Conservation (phyloP, 2,329 filamentous ascomycete genomes). For the Fusarium palustre region DNA sequence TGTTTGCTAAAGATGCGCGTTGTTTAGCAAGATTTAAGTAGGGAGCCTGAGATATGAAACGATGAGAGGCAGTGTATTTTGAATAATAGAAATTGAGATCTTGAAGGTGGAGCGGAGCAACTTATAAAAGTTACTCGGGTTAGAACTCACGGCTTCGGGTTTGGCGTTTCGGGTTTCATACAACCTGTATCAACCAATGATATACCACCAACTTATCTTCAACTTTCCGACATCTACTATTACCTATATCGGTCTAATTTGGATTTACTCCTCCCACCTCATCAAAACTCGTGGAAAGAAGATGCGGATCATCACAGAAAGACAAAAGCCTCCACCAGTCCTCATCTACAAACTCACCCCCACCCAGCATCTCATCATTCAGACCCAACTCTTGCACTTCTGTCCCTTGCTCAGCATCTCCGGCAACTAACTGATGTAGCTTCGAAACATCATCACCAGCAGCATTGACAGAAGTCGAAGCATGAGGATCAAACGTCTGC, state of each 20-base stretch:
- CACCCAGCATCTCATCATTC: neutral
- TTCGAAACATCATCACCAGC: neutral
- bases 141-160: conserved; percentile 5
- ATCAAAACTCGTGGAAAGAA: conserved; percentile 39
- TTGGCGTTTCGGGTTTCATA: conserved; percentile 15
- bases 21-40: rapidly evolving
- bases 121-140: conserved; percentile 19
- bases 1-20: rapidly evolving
- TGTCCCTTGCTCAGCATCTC: neutral
- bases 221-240: neutral
- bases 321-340: conserved; percentile 44
- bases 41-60: rapidly evolving
- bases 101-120: conserved; percentile 14
- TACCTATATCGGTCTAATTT: neutral
- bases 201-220: neutral
- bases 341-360: conserved; percentile 31
- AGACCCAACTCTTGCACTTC: neutral
- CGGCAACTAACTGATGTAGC: conserved; percentile 1
- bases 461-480: neutral
- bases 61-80: rapidly evolving
- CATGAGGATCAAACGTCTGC: conserved; percentile 21
- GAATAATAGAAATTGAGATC: neutral
- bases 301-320: conserved; percentile 45
- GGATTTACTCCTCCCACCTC: neutral
- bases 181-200: too few species aligned